phyloP scores from a whole-genome alignment of 23 red algal genomes.

The Gracilaria caudata region DNA sequence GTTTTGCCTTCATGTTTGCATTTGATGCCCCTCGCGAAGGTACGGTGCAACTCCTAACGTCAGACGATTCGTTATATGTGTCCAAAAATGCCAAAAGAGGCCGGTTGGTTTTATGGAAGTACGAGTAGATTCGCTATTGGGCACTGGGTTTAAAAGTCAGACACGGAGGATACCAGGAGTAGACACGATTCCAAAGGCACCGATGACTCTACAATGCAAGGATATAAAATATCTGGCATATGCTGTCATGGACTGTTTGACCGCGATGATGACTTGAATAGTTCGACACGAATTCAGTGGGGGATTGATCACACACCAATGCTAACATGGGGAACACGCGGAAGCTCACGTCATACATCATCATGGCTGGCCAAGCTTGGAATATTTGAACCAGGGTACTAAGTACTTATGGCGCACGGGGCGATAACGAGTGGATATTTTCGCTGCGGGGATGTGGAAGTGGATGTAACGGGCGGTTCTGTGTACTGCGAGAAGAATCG shows the following conservation, averaged over 20 bases:
- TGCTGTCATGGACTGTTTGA: slow-evolving; percentile 29
- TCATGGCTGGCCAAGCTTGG: slow-evolving; percentile 78
- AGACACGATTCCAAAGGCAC: background rate
- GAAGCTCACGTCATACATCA: slow-evolving; percentile 48
- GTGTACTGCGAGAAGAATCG: slow-evolving; percentile 97
- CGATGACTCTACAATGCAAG: slow-evolving; percentile 5
- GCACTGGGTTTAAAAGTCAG: slow-evolving; percentile 36
- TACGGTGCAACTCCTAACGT: slow-evolving; percentile 42
- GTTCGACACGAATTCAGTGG: slow-evolving; percentile 41
- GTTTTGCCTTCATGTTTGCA: slow-evolving; percentile 64
- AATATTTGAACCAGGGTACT: slow-evolving; percentile 93
- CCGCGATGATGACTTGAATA: background rate
- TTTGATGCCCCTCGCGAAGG: slow-evolving; percentile 38
- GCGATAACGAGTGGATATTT: slow-evolving; percentile 42
- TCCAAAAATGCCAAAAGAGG: background rate
- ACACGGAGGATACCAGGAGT: background rate
- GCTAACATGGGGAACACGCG: slow-evolving; percentile 49
- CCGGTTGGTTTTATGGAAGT: slow-evolving; percentile 14
- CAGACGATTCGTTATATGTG: slow-evolving; percentile 37
- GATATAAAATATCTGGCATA: slow-evolving; percentile 42
- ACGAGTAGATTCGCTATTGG: slow-evolving; percentile 18
- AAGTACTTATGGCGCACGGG: slow-evolving; percentile 84
- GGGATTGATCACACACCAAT: slow-evolving; percentile 36
- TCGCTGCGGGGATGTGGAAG: slow-evolving; percentile 2
- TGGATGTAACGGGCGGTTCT: slow-evolving; percentile 28